Base-by-base conservation (phyloP, 495 filamentous ascomycete species). In the Penicillium bialowiezense region DNA sequence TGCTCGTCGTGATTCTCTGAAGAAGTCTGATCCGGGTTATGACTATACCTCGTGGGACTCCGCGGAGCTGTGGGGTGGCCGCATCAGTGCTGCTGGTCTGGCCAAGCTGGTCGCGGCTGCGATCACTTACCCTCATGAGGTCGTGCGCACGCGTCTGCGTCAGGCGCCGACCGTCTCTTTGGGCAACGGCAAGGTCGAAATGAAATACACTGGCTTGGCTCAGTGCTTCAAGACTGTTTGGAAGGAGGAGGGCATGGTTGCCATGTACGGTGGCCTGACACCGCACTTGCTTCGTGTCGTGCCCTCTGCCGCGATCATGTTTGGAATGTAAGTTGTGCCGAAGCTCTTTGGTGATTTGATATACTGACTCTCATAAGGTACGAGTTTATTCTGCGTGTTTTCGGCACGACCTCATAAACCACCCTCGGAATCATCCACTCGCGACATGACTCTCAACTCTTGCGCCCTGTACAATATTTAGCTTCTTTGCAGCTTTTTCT, bases 301-400 rank as follows among this genome's bases (percentile, higher is more conserved):
- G 9, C 90, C 90, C 2, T 91, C 87, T 49, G 90, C 90, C 13
- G 90, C 87, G 41, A 93, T 96, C 57, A 95, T 91, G 90, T 95
- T 95, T 59, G 89, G 89, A 62, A 91, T 90, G 76, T 95, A 57
- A 59, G 66, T 52, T 38, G 37, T 36, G 32, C 28, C 42, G 9
- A 29, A 0, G 1, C 28, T 33, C 19, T 15, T 12, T n/a, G 1
- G 32, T 28, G n/a, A 8, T 14, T 10, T 43, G 13, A 35, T 49
- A 46, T 36, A 28, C 49, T 59, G 48, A 58, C 49, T 35, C 10
- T 21, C 36, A 15, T 18, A 28, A 69, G 65, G 64, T 69, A 95
- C 60, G 89, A 95, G 65, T 78, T 78, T 10, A 86, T 91, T 50
- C 62, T 92, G 37, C 79, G 76, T 13, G 42, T 85, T 24, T 60